These are phyloP conservation scores for Ophiosphaerella herpotricha DNA, from an alignment of 2,329 filamentous ascomycete species.

Conservation along the genomic window DNA sequence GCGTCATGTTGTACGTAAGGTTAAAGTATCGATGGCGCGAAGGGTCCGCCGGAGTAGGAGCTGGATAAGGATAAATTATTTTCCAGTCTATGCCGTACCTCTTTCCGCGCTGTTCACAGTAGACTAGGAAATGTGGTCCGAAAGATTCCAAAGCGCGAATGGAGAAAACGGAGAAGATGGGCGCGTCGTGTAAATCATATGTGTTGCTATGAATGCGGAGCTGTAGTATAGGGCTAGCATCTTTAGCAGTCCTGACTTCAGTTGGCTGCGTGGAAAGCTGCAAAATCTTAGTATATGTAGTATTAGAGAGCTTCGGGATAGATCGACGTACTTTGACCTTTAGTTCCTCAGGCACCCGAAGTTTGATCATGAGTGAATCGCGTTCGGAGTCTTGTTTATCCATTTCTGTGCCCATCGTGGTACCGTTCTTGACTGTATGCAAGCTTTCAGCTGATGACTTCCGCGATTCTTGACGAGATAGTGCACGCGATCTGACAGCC, in stretches of 20 bases:
- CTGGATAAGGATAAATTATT: constrained; percentile 14
- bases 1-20: constrained; percentile 17
- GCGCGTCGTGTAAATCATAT: constrained; percentile 7
- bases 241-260: neutral
- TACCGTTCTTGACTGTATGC: neutral
- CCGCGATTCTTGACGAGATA: constrained; percentile 6
- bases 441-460: neutral
- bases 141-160: constrained; percentile 11
- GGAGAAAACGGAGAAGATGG: constrained; percentile 18
- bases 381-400: neutral
- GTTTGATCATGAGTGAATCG: neutral
- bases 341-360: neutral
- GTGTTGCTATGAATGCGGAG: constrained; percentile 18
- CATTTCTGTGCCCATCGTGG: neutral
- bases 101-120: constrained; percentile 17
- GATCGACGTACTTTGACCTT: neutral
- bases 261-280: neutral
- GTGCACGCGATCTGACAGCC: constrained; percentile 6
- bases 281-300: neutral
- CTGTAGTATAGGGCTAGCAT: constrained; percentile 1
- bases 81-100: constrained; percentile 13
- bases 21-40: constrained; percentile 2
- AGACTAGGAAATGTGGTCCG: constrained; percentile 16
- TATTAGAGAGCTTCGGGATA: neutral
- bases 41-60: neutral